These are phyloP conservation scores for Stipa capillata DNA, from an alignment of 176 grass and related monocot genomes.

Conservation along the genomic window DNA sequence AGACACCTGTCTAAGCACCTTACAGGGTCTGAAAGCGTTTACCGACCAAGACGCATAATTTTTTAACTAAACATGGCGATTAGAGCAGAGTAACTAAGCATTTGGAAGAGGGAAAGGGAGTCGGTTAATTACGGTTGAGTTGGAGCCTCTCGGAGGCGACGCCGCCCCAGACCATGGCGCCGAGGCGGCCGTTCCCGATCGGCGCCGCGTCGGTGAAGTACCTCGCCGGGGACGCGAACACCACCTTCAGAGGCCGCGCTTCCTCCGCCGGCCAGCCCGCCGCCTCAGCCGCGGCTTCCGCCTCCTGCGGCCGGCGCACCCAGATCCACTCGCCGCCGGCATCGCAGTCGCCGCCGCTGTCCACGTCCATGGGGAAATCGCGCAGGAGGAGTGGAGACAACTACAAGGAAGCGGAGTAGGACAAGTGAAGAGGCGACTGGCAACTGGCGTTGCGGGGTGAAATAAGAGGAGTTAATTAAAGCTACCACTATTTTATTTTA, in stretches of 20 bases:
- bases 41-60: background rate
- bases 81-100: background rate
- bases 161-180: slow-evolving; percentile 85
- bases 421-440: background rate
- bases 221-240: slow-evolving; percentile 48
- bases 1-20: too few species aligned
- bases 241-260: slow-evolving; percentile 55
- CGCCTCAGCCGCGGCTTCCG: slow-evolving; percentile 17
- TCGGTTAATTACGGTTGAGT: slow-evolving; percentile 55
- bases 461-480: too few species aligned
- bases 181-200: slow-evolving; percentile 76
- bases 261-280: slow-evolving; percentile 20
- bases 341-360: slow-evolving; percentile 6
- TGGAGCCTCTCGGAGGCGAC: slow-evolving; percentile 74
- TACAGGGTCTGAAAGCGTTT: background rate
- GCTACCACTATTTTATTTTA: too few species aligned
- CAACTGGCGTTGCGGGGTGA: too few species aligned
- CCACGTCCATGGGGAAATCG: slow-evolving; percentile 4
- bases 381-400: background rate
- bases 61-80: background rate
- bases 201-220: slow-evolving; percentile 78
- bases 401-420: background rate
- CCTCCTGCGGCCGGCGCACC: slow-evolving; percentile 47
- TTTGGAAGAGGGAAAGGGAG: background rate
- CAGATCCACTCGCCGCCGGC: slow-evolving; percentile 49